Conservation (phyloP, 1,284 basidiomycete genomes). For the Rhizoctonia solani region DNA sequence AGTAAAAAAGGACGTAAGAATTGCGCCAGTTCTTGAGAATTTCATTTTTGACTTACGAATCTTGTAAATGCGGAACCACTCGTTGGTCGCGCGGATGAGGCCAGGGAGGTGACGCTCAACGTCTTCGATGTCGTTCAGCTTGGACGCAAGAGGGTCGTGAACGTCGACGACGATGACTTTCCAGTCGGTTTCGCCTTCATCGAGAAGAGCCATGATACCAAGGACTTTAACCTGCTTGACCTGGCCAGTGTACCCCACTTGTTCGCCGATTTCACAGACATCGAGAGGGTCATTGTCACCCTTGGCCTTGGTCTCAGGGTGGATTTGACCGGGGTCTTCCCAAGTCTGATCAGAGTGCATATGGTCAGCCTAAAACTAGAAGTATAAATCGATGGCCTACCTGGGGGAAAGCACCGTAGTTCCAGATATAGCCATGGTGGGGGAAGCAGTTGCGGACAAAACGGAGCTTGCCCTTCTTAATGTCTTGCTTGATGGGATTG, state of each 20-base stretch:
- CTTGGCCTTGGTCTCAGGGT: conserved; percentile 98
- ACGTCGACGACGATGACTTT: conserved; percentile 98
- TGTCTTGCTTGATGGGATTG: conserved; percentile 99
- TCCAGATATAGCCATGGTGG: conserved; percentile 99
- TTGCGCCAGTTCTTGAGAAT: not conserved
- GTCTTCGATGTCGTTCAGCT: conserved; percentile 99
- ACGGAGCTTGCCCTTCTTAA: conserved; percentile 94
- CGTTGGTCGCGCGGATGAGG: conserved; percentile 93
- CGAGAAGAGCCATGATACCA: conserved; percentile 98
- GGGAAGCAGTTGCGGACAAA: conserved; percentile 99
- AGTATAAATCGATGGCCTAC: conserved; percentile 49
- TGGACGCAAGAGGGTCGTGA: conserved; percentile 92
- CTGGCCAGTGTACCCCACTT: conserved; percentile 96
- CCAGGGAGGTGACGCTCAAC: conserved; percentile 98
- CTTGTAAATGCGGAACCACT: conserved; percentile 99
- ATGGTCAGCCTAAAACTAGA: conserved; percentile 7
- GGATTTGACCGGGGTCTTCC: conserved; percentile 89
- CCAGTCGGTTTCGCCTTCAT: conserved; percentile 99
- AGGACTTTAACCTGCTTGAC: conserved; percentile 99
- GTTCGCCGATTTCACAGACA: conserved; percentile 99
- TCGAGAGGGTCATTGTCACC: conserved; percentile 99
- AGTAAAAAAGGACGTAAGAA: not conserved
- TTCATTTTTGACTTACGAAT: conserved; percentile 51
- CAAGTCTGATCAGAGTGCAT: conserved; percentile 76
- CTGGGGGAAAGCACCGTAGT: conserved; percentile 97